phyloP scores from a whole-genome alignment of 1,284 basidiomycete genomes.

The Tilletia walkeri region DNA sequence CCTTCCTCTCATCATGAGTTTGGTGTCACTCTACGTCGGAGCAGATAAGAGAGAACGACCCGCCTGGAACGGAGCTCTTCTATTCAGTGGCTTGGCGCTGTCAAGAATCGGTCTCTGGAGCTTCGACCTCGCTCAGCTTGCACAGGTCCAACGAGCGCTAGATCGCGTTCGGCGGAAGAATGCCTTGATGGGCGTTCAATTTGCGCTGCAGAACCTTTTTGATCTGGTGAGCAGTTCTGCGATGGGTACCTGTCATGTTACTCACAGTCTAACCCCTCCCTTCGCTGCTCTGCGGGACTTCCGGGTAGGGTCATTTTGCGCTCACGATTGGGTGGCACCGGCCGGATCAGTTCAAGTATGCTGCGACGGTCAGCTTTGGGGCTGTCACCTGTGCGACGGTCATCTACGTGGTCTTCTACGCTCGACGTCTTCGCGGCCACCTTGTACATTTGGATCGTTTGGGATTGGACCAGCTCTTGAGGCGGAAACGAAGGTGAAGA shows the following conservation, averaged over 20 bases:
- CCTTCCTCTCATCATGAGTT: constrained; percentile 30
- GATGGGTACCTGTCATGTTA: not conserved
- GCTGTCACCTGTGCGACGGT: constrained; percentile 35
- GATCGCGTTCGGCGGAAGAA: constrained; percentile 34
- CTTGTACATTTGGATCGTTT: constrained; percentile 37
- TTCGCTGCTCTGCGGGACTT: no score
- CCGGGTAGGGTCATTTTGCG: constrained; percentile 37
- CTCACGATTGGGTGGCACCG: constrained; percentile 38
- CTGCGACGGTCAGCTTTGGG: constrained; percentile 36
- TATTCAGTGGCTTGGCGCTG: constrained; percentile 59
- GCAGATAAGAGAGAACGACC: constrained; percentile 28
- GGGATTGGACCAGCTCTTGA: constrained; percentile 3
- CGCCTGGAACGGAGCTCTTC: constrained; percentile 36
- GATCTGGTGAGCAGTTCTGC: constrained; percentile 15
- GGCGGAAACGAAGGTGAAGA: not conserved
- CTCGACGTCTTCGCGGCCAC: constrained; percentile 40
- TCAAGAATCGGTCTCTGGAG: constrained; percentile 63
- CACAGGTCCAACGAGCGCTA: constrained; percentile 53
- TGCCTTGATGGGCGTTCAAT: constrained; percentile 39
- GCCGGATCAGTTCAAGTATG: constrained; percentile 41
- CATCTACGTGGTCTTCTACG: constrained; percentile 41
- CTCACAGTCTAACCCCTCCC: no score
- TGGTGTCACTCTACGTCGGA: constrained; percentile 36
- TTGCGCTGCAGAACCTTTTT: constrained; percentile 34
- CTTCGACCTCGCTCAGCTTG: constrained; percentile 62